Conservation (phyloP, 495 filamentous ascomycete genomes). For the Staphylotrichum tortipilum region DNA sequence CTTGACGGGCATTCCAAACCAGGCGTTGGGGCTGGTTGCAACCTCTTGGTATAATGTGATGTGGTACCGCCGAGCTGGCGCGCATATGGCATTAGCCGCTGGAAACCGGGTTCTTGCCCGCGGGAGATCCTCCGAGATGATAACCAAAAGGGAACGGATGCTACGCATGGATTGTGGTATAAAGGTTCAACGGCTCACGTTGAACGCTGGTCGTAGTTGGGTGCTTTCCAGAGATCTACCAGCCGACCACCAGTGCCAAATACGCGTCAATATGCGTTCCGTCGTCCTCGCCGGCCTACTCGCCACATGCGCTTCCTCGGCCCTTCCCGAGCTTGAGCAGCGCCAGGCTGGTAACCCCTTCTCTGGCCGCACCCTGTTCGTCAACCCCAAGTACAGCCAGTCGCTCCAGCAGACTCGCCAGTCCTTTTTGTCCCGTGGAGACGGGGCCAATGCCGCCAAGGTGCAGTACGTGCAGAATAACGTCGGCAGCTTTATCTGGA, state of each 20-base stretch:
- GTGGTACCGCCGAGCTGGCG: too few relatives aligned
- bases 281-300: conserved; percentile 6
- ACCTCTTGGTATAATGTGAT: too few relatives aligned
- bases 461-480: conserved; percentile 9
- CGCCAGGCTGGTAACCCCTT: conserved; percentile 38
- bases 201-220: too few relatives aligned
- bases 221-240: too few relatives aligned
- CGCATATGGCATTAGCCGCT: too few relatives aligned
- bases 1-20: too few relatives aligned
- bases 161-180: too few relatives aligned
- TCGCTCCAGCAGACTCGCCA: conserved; percentile 40
- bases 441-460: conserved; percentile 30
- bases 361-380: conserved; percentile 17
- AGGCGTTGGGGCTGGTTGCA: too few relatives aligned
- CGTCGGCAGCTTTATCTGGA: conserved; percentile 50
- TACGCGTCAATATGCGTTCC: background rate
- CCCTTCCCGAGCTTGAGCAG: conserved; percentile 3
- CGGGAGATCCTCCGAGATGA: too few relatives aligned
- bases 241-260: background rate
- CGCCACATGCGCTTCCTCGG: background rate
- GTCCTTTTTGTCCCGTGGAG: conserved; percentile 33
- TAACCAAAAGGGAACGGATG: too few relatives aligned
- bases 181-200: too few relatives aligned
- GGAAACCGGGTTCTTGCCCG: too few relatives aligned
- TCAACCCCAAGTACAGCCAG: conserved; percentile 41